phyloP scores from a whole-genome alignment of 1,139 yeast genomes.

The Casaregolazyma lundiana region DNA sequence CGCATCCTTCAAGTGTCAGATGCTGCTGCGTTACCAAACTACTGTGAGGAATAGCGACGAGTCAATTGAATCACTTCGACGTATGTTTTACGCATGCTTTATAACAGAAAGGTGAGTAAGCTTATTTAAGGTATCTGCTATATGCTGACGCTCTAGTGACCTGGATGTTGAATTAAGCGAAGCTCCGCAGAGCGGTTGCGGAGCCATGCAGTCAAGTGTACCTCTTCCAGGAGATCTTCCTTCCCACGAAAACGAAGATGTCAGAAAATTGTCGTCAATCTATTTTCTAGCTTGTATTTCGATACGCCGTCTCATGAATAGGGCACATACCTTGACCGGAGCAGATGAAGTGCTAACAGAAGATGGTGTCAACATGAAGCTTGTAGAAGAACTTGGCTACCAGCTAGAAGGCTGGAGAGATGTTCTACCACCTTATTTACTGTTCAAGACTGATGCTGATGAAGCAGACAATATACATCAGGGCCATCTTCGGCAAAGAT shows the following conservation, averaged over 20 bases:
- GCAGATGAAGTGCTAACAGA: constrained; percentile 14
- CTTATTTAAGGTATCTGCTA: not conserved
- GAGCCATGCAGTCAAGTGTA: constrained; percentile 14
- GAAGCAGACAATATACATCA: constrained; percentile 16
- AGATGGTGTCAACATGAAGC: constrained; percentile 13
- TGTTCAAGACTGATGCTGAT: constrained; percentile 14
- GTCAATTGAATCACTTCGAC: constrained; percentile 14
- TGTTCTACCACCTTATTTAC: constrained; percentile 17
- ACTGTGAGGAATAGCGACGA: constrained; percentile 11
- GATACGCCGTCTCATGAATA: constrained; percentile 20
- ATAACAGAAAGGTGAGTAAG: constrained; percentile 17
- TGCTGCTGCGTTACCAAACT: constrained; percentile 14
- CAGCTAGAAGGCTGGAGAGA: constrained; percentile 21
- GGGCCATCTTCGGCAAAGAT: constrained; percentile 21
- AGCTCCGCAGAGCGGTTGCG: constrained; percentile 19
- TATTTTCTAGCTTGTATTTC: constrained; percentile 22
- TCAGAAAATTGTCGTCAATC: constrained; percentile 15
- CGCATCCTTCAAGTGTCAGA: constrained; percentile 16
- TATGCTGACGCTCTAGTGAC: constrained; percentile 12
- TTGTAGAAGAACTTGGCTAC: constrained; percentile 16
- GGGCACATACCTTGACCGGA: constrained; percentile 19
- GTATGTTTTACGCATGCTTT: constrained; percentile 18
- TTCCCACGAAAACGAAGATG: constrained; percentile 18
- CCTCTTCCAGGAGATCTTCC: constrained; percentile 16
- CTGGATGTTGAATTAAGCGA: constrained; percentile 17